Conservation (phyloP, 208 protist genomes). For the Leishmania tropica region DNA sequence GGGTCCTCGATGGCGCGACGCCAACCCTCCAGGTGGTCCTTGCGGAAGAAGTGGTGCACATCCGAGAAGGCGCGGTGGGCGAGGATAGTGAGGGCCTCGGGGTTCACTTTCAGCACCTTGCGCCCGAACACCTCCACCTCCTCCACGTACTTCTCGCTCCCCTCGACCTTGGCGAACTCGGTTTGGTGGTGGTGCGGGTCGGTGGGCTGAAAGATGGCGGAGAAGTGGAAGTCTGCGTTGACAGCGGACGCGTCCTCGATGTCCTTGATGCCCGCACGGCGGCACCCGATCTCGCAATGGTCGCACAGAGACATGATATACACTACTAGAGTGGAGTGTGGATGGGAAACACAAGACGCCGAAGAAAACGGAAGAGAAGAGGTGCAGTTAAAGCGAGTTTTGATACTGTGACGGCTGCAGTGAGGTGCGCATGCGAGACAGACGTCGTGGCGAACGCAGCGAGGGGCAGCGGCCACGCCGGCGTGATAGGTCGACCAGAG, state of each 20-base stretch:
- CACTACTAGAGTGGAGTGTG: conserved; percentile 2
- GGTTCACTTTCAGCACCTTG: conserved; percentile 89
- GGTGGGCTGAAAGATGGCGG: conserved; percentile 82
- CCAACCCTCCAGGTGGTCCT: conserved; percentile 95
- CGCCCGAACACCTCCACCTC: conserved; percentile 72
- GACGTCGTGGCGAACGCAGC: background rate
- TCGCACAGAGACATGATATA: conserved; percentile 56
- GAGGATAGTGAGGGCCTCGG: conserved; percentile 90
- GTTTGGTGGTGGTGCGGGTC: conserved; percentile 81
- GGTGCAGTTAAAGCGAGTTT: background rate
- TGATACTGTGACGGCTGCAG: background rate
- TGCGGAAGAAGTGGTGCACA: conserved; percentile 96
- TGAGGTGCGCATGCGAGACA: background rate
- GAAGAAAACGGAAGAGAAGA: background rate
- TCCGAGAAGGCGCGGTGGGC: conserved; percentile 91
- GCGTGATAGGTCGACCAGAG: background rate
- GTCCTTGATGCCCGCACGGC: conserved; percentile 50
- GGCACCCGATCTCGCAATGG: conserved; percentile 71
- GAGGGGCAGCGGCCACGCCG: background rate
- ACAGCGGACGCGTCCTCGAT: conserved; percentile 70
- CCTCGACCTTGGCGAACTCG: conserved; percentile 86
- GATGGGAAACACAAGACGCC: background rate
- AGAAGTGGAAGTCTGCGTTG: conserved; percentile 72
- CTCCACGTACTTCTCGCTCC: conserved; percentile 81
- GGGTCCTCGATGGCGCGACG: conserved; percentile 95